Conservation (phyloP, 495 filamentous ascomycete genomes). For the Aspergillus mulundensis region DNA sequence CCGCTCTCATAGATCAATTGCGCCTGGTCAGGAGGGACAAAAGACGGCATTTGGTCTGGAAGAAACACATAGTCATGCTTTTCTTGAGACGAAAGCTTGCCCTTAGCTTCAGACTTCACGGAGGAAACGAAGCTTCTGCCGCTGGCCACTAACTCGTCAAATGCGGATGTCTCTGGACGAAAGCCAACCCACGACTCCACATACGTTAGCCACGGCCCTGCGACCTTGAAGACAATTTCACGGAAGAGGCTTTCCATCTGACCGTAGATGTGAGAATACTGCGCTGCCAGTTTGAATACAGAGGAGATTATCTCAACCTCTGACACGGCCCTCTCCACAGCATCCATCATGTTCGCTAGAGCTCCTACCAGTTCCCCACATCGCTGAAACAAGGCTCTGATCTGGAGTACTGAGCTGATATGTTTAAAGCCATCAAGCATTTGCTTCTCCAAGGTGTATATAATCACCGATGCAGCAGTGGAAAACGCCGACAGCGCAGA, state of each 20-base stretch:
- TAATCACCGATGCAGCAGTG: conserved; percentile 29
- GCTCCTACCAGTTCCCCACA: conserved; percentile 59
- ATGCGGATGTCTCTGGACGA: conserved; percentile 47
- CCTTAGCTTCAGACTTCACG: conserved; percentile 44
- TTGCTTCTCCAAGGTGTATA: conserved; percentile 38
- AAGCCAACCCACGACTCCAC: conserved; percentile 77
- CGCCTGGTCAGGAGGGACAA: conserved; percentile 61
- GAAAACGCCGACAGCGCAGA: conserved; percentile 37
- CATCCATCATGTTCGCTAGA: conserved; percentile 56
- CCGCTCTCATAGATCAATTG: conserved; percentile 72
- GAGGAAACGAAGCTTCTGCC: conserved; percentile 58
- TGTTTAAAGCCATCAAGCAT: conserved; percentile 23
- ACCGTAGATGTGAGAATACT: conserved; percentile 57
- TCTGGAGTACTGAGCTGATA: conserved; percentile 52
- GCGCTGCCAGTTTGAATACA: conserved; percentile 60
- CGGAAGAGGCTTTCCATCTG: conserved; percentile 61
- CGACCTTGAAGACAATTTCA: conserved; percentile 61
- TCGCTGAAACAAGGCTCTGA: conserved; percentile 61
- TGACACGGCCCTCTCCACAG: conserved; percentile 47
- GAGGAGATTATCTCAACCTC: conserved; percentile 68
- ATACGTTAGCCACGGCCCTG: conserved; percentile 64
- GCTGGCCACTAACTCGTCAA: conserved; percentile 38
- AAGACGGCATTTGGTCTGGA: conserved; percentile 58
- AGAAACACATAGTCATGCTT: conserved; percentile 59
- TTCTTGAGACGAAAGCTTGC: conserved; percentile 50